Base-by-base conservation (phyloP, 106 monocot species). In the Phalaenopsis equestris region DNA sequence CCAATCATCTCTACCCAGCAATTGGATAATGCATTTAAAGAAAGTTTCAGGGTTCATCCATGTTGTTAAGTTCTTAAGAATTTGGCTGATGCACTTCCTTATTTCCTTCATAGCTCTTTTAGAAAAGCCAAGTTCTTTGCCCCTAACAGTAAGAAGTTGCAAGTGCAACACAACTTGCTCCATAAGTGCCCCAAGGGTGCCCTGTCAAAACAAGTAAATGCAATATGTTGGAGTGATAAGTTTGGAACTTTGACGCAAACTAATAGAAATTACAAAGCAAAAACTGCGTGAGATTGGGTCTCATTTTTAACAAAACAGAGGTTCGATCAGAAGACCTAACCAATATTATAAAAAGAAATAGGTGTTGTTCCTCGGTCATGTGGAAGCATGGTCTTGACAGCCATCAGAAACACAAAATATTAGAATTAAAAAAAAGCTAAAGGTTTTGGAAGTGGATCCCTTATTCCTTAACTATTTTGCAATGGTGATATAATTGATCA, bases 31-130 rank as follows among this genome's bases (percentile, higher is more conserved):
- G 36, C 81, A 41, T 85, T 56, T 86, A 77, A 94, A 98, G 79
- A 85, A 94, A 78, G 83, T 78, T 38, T 94, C 92, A 8, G 94
- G 89, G 41, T 49, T 21, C 88, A 98, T 93, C 77, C 88, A 81
- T 43, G 55, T 80, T 73, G 87, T 89, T 46, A 88, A 81, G 77
- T 58, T 70, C 77, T 88, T 93, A n/a, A 94, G 75, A 12, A 88
- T 56, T 49, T n/a, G 55, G 76, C 77, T 67, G 15, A 77, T 85
- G 52, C 55, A 84, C 67, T 91, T 88, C 38, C 84, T 88, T 47
- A 91, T 48, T 58, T 80, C 81, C 24, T 83, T 92, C 16, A 73
- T 48, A 17, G 48, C 39, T 83, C 82, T 78, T 58, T 19, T 61
- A 24, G 83, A 64, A 55, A 81, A 79, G 38, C 56, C 17, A 46